phyloP scores from a whole-genome alignment of 441 rosid species.

The Adansonia rubrostipa region DNA sequence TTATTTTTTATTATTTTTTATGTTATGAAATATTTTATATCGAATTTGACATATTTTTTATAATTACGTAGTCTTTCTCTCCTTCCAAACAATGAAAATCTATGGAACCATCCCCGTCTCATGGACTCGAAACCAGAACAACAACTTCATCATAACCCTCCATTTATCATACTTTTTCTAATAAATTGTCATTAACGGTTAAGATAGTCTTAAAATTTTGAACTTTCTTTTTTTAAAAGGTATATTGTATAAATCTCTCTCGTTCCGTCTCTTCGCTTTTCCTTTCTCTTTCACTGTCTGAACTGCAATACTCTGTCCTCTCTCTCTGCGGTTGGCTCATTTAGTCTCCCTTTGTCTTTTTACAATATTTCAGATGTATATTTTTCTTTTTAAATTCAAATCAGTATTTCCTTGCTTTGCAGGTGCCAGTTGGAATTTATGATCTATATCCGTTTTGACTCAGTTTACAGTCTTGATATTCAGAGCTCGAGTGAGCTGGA shows the following conservation, averaged over 20 bases:
- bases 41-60: too few relatives aligned
- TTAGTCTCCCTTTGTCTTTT: neutral
- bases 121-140: neutral
- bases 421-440: neutral
- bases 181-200: constrained; percentile 4
- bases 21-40: too few relatives aligned
- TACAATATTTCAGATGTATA: neutral
- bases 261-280: neutral
- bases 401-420: neutral
- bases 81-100: neutral
- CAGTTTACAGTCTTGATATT: neutral
- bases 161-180: neutral
- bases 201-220: neutral
- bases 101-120: neutral
- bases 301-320: neutral
- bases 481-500: constrained; percentile 18
- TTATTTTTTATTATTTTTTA: too few relatives aligned
- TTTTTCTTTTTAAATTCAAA: neutral
- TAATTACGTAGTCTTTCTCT: neutral
- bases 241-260: constrained; percentile 23
- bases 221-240: neutral
- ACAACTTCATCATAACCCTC: constrained; percentile 10
- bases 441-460: neutral
- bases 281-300: constrained; percentile 7
- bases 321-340: neutral